Evolutionary conservation across 2,329 filamentous ascomycete genomes (phyloP).

Genomic region (Thelonectria rubi): DNA sequence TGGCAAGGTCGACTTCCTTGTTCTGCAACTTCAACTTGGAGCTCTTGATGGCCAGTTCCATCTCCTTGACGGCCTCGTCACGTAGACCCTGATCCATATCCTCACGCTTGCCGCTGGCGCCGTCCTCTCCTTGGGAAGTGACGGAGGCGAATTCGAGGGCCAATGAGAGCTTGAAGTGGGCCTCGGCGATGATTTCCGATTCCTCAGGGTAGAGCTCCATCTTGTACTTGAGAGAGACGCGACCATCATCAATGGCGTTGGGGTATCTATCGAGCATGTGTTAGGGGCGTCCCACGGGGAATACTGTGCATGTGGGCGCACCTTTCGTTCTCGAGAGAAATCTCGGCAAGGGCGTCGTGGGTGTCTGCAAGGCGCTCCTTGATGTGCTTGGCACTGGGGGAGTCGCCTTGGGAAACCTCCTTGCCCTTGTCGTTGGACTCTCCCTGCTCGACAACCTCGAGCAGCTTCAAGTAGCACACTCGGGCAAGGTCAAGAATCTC

Average conservation of each 20-base stretch:
- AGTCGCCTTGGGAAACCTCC: slow-evolving; percentile 52
- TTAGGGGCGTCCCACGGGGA: slow-evolving; percentile 6
- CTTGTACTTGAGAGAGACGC: slow-evolving; percentile 80
- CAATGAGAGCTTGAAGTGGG: slow-evolving; percentile 94
- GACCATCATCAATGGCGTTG: slow-evolving; percentile 86
- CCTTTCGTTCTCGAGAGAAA: slow-evolving; percentile 95
- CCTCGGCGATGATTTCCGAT: slow-evolving; percentile 88
- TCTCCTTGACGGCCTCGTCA: slow-evolving; percentile 74
- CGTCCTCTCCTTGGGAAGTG: slow-evolving; percentile 64
- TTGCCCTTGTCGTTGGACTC: slow-evolving; percentile 55
- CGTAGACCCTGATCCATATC: slow-evolving; percentile 74
- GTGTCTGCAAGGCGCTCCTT: slow-evolving; percentile 92
- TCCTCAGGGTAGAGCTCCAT: slow-evolving; percentile 80
- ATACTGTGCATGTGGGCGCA: slow-evolving; percentile 44
- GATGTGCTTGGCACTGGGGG: slow-evolving; percentile 63
- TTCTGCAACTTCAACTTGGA: slow-evolving; percentile 75
- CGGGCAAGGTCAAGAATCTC: slow-evolving; percentile 85
- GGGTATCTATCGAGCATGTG: slow-evolving; percentile 65
- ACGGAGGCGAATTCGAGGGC: slow-evolving; percentile 93
- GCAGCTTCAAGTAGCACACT: slow-evolving; percentile 67
- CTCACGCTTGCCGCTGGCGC: slow-evolving; percentile 56
- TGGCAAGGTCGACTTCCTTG: slow-evolving; percentile 73
- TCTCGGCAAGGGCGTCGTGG: slow-evolving; percentile 92
- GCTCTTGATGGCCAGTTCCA: slow-evolving; percentile 78
- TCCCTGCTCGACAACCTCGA: slow-evolving; percentile 52